Evolutionary conservation across 2,329 filamentous ascomycete species (phyloP), one percentile per base, ranked within the genome.

Genomic region (Colletotrichum aenigma): DNA sequence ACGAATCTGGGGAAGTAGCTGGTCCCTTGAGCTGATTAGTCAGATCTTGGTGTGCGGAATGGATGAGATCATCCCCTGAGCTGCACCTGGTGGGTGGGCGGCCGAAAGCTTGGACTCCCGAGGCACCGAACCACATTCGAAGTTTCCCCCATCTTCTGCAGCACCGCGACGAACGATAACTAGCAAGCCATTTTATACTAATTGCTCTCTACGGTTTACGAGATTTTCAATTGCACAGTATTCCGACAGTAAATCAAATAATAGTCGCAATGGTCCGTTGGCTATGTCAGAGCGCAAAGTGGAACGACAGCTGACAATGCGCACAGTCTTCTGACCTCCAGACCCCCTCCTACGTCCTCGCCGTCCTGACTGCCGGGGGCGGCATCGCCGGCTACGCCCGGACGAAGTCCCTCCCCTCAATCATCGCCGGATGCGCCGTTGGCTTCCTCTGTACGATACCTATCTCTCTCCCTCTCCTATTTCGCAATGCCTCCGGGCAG

Each of bases 321-420:
- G 43, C 36, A 79, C 81, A 79, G 82, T 66, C 68, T 62, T 68
- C 61, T n/a, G 82, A 82, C 77, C 85, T 89, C 78, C 86, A 89
- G 79, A 89, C 87, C 81, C 92, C 95, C 82, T 95, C 96, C 78
- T 95, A 93, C 84, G 84, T 94, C 81, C 92, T 98, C 81, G 95
- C 94, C 76, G 89, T 92, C 78, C 89, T 98, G 75, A 98, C 96
- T 74, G 95, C 96, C 67, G 90, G 94, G 73, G 97, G 97, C 80
- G 97, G 97, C 78, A 93, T 95, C 76, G 94, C 94, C 82, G 97
- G 97, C 82, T 99, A 95, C 86, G 88, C 93, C 60, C 93, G 93
- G 83, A 97, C 96, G 1, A 91, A 95, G 75, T 98, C 96, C 28
- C 84, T 98, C 66, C 96, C 96, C 48, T 98, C 96, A 15, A 90